Base-by-base conservation (phyloP, 139 green algal species). In the Auxenochlorella pyrenoidosa region DNA sequence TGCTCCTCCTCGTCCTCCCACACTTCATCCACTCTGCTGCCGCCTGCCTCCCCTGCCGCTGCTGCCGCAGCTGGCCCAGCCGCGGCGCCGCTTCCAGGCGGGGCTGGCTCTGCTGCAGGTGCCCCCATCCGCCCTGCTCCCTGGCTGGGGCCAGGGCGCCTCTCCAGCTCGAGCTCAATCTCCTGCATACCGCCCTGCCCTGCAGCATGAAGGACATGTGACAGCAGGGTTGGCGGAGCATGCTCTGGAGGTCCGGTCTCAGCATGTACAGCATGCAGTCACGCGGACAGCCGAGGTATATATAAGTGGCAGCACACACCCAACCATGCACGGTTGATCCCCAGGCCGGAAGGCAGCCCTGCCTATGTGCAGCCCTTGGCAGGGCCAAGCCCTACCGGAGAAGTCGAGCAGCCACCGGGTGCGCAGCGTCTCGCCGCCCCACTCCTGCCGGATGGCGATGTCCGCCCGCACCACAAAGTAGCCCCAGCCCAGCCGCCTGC, bases 401-500 rank as follows among this genome's bases (percentile, higher is more conserved):
- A 78, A 78, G 72, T 78, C 38, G 18, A 78, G 72, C 72, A 78
- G 40, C 75, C 75, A 81, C 30, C 65, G 75, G 24, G 59, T 30
- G 32, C 5, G 2, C 79, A 85, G 38, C 40, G 79, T 44, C n/a
- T 63, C 60, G 24, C 71, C 36, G 28, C 59, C 40, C 79, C 79
- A 85, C 79, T 85, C 79, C 28, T 38, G 10, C 38, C 44, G 43
- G 60, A 85, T 77, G 2, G 26, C 47, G 15, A 85, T 40, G 16
- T 47, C 38, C 0, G 60, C 79, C n/a, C 30, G 40, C 6, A 76
- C 65, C 38, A 76, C 60, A 59, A 85, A 85, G 38, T 38, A 59
- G 40, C 79, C 79, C 79, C 79, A 85, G 28, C 79, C 79, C 40
- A 75, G 79, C 12, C 60, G 79, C 59, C 72, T 78, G 72, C 72